Percentiles rank a stretch among this genome's conserved stretches.
Conservation (phyloP, 2,329 filamentous ascomycete species). For the Ceratocystis colombiana region DNA sequence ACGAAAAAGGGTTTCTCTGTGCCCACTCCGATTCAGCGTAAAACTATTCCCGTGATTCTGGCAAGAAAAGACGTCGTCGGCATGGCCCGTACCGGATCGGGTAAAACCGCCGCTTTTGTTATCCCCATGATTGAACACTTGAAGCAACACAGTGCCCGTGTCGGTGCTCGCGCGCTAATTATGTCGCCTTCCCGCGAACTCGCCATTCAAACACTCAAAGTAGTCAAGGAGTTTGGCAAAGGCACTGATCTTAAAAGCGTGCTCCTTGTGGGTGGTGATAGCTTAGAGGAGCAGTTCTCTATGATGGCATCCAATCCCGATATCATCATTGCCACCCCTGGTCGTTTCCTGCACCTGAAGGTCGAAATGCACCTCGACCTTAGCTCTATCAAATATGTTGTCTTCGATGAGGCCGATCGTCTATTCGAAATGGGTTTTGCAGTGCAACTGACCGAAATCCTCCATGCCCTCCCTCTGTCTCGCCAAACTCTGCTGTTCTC, state of each 20-base stretch:
- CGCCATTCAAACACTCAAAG: conserved; percentile 87
- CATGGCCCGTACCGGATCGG: conserved; percentile 97
- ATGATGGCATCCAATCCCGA: conserved; percentile 92
- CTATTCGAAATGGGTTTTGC: conserved; percentile 99
- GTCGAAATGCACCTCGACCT: conserved; percentile 91
- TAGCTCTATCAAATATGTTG: conserved; percentile 84
- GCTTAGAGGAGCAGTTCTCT: conserved; percentile 86
- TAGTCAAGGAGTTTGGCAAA: conserved; percentile 84
- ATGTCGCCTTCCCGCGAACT: conserved; percentile 89
- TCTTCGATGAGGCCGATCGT: conserved; percentile 95
- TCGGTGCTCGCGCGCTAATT: conserved; percentile 78
- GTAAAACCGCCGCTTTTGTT: conserved; percentile 96
- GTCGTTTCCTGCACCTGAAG: conserved; percentile 90
- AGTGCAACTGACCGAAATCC: conserved; percentile 81
- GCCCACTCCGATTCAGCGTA: conserved; percentile 93
- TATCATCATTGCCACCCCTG: conserved; percentile 92
- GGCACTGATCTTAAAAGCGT: conserved; percentile 89
- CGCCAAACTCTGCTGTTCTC: conserved; percentile 92
- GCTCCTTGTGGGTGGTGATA: conserved; percentile 87
- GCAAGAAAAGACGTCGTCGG: conserved; percentile 93
- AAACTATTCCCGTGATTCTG: conserved; percentile 84
- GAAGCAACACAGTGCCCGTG: conserved; percentile 73
- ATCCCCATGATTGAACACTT: conserved; percentile 96
- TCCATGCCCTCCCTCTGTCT: conserved; percentile 72
- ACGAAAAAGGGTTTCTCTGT: conserved; percentile 89